A percentile compares a stretch with the other conserved stretches of the same genome.
Conservation (phyloP, 2,329 filamentous ascomycete genomes). For the Shiraia sp. region DNA sequence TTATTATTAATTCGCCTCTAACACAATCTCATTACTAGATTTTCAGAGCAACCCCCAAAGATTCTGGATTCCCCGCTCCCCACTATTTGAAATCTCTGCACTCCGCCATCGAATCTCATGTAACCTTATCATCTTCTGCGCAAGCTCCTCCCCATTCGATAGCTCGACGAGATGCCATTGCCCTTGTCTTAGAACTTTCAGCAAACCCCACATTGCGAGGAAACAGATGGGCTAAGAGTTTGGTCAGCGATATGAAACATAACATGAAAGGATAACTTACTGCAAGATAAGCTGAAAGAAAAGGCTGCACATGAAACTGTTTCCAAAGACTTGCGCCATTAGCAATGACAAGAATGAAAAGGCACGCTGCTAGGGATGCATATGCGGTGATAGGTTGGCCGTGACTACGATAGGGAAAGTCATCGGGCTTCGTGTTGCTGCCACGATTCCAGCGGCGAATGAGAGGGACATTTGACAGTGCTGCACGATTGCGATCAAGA, state of each 20-base stretch:
- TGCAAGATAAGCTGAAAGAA: conserved; percentile 46
- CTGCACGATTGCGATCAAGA: conserved; percentile 1
- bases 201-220: conserved; percentile 28
- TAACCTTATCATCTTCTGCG: conserved; percentile 33
- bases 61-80: conserved; percentile 1
- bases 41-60: conserved; percentile 7
- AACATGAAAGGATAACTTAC: conserved; percentile 31
- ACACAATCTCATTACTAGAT: no score
- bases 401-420: conserved; percentile 48
- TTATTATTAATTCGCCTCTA: no score
- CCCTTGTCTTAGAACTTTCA: conserved; percentile 32
- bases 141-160: conserved; percentile 28
- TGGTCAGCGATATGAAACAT: not conserved
- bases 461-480: conserved; percentile 1
- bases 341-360: conserved; percentile 41
- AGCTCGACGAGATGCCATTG: conserved; percentile 40
- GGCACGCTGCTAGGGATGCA: conserved; percentile 40
- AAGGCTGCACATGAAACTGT: conserved; percentile 39
- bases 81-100: conserved; percentile 3
- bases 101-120: conserved; percentile 30
- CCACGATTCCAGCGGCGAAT: conserved; percentile 4
- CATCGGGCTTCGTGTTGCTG: conserved; percentile 13
- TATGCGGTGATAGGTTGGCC: conserved; percentile 46
- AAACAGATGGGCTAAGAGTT: conserved; percentile 34
- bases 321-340: conserved; percentile 45